Evolutionary conservation across 306 rosid species (phyloP).

Genomic region (Sechiopsis laciniata): DNA sequence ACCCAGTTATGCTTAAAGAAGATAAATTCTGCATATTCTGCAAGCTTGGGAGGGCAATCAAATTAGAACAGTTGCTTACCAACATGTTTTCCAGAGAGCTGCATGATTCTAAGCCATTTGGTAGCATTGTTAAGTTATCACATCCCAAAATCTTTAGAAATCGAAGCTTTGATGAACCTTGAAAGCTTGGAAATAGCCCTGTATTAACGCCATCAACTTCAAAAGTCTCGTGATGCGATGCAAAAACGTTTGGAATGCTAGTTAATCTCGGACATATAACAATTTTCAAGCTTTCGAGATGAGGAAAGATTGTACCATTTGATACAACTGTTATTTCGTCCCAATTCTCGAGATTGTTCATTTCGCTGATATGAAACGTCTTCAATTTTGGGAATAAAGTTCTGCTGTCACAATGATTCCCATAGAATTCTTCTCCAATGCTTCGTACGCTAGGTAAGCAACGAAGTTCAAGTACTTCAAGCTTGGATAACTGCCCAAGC

Average conservation of each 20-base stretch:
- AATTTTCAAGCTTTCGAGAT: constrained; percentile 15
- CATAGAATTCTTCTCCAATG: constrained; percentile 15
- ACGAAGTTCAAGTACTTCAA: constrained; percentile 10
- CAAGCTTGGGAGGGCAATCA: neutral
- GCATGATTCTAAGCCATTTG: constrained; percentile 11
- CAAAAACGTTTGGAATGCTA: constrained; percentile 5
- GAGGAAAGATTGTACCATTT: neutral
- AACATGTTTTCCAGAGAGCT: neutral
- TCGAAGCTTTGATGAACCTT: neutral
- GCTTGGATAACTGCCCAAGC: constrained; percentile 11
- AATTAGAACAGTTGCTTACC: constrained; percentile 4
- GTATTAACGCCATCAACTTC: neutral
- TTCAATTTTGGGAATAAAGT: neutral
- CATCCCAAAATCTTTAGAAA: neutral
- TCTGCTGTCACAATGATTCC: neutral
- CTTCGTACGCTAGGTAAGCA: neutral
- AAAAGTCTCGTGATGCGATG: neutral
- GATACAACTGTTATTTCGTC: constrained; percentile 3
- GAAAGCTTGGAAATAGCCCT: neutral
- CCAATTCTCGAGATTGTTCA: constrained; percentile 10
- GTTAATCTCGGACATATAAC: neutral
- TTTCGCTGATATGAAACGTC: neutral
- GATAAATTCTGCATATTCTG: neutral
- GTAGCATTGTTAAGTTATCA: neutral
- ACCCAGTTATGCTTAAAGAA: neutral